Conservation (phyloP, 2,329 filamentous ascomycete genomes). For the Fusarium aywerte region DNA sequence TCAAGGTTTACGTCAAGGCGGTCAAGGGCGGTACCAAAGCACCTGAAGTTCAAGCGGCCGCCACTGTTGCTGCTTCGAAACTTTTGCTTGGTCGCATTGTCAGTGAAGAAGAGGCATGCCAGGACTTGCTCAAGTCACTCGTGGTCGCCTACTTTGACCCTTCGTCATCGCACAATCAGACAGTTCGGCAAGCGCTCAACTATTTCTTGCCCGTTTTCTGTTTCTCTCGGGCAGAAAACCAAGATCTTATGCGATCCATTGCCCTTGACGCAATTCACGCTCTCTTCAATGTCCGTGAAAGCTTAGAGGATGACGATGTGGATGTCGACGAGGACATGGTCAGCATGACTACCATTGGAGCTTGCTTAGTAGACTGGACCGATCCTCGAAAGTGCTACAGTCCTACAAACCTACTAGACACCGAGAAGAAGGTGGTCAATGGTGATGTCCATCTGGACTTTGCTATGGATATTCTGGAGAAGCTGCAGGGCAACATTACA, state of each 20-base stretch:
- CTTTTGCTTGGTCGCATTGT: conserved; percentile 84
- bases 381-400: conserved; percentile 83
- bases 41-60: conserved; percentile 81
- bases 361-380: conserved; percentile 93
- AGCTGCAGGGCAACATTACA: conserved; percentile 71
- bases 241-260: conserved; percentile 80
- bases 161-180: conserved; percentile 80
- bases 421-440: conserved; percentile 72
- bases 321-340: conserved; percentile 83
- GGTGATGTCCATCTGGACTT: conserved; percentile 85
- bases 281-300: conserved; percentile 77
- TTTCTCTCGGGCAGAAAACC: conserved; percentile 84
- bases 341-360: conserved; percentile 78
- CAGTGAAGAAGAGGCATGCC: conserved; percentile 71
- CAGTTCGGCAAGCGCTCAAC: conserved; percentile 84
- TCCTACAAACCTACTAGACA: conserved; percentile 61
- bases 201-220: conserved; percentile 97
- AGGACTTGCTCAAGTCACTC: conserved; percentile 84
- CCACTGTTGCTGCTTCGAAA: conserved; percentile 85
- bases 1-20: conserved; percentile 87
- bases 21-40: conserved; percentile 77
- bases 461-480: conserved; percentile 80
- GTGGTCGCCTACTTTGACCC: conserved; percentile 92
- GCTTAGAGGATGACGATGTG: conserved; percentile 78
- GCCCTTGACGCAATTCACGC: conserved; percentile 79